These are phyloP conservation scores for Ophiostoma fasciatum DNA, from an alignment of 2,329 filamentous ascomycete genomes.

Conservation along the genomic window DNA sequence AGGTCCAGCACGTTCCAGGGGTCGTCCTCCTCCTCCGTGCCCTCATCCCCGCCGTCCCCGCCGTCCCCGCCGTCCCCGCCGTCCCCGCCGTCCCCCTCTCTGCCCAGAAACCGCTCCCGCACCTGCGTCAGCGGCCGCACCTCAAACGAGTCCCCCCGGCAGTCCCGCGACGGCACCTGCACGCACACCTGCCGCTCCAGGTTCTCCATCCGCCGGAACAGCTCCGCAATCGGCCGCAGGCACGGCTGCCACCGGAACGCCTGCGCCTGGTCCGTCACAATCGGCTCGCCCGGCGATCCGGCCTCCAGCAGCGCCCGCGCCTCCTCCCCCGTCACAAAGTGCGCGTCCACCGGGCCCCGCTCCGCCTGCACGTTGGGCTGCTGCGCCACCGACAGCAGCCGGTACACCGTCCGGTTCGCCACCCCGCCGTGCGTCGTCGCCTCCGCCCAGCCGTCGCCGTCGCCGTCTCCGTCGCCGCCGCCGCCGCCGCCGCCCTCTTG, in stretches of 20 bases:
- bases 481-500: too few species aligned
- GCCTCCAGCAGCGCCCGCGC: constrained; percentile 10
- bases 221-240: constrained; percentile 14
- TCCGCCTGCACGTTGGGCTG: constrained; percentile 5
- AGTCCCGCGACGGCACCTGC: constrained; percentile 16
- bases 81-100: neutral
- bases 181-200: constrained; percentile 15
- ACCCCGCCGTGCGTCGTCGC: constrained; percentile 10
- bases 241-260: constrained; percentile 14
- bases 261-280: constrained; percentile 15
- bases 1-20: constrained; percentile 19
- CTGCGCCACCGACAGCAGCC: constrained; percentile 7
- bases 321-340: constrained; percentile 10
- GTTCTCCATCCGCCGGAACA: constrained; percentile 17
- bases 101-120: constrained; percentile 13
- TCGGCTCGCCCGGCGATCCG: constrained; percentile 10
- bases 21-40: constrained; percentile 6
- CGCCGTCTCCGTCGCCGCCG: too few species aligned
- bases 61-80: too few species aligned
- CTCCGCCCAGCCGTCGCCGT: too few species aligned
- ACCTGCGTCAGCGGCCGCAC: constrained; percentile 12
- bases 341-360: constrained; percentile 8
- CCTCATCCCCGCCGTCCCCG: neutral
- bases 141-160: constrained; percentile 14
- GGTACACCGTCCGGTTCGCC: constrained; percentile 9